Percentiles rank a stretch among this genome's conserved stretches.
Conservation (phyloP, 495 filamentous ascomycete species). For the Aspergillus taichungensis region DNA sequence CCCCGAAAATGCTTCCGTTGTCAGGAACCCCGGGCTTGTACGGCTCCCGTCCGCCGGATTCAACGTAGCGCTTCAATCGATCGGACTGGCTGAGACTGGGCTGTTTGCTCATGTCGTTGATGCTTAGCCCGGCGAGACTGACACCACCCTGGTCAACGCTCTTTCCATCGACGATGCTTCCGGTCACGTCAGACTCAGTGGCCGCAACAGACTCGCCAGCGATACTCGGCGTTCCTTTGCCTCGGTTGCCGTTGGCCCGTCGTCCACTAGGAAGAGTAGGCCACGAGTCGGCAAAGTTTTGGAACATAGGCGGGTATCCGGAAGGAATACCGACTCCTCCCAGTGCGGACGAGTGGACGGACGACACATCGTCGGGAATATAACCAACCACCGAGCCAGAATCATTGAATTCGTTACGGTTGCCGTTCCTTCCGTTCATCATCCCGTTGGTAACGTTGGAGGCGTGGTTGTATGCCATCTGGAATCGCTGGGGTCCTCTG, state of each 20-base stretch:
- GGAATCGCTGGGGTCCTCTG: slow-evolving; percentile 81
- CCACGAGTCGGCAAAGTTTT: slow-evolving; percentile 85
- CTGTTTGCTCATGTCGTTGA: slow-evolving; percentile 67
- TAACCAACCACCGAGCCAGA: slow-evolving; percentile 83
- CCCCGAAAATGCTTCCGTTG: slow-evolving; percentile 63
- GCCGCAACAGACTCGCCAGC: slow-evolving; percentile 86
- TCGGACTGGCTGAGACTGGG: slow-evolving; percentile 79
- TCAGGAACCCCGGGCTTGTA: slow-evolving; percentile 41
- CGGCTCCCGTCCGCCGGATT: slow-evolving; percentile 55
- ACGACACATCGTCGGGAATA: slow-evolving; percentile 95
- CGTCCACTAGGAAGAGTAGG: slow-evolving; percentile 61
- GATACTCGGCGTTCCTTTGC: slow-evolving; percentile 62
- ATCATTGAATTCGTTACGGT: slow-evolving; percentile 68
- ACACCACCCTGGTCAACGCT: slow-evolving; percentile 76
- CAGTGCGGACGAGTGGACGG: slow-evolving; percentile 85
- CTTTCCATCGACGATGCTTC: slow-evolving; percentile 60
- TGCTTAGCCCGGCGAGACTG: slow-evolving; percentile 69
- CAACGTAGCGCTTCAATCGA: slow-evolving; percentile 79
- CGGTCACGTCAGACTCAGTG: slow-evolving; percentile 76
- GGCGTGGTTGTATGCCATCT: slow-evolving; percentile 69
- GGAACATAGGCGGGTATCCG: slow-evolving; percentile 92
- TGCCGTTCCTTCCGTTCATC: slow-evolving; percentile 42
- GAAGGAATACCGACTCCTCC: slow-evolving; percentile 72
- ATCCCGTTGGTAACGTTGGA: slow-evolving; percentile 44
- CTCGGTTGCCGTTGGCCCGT: slow-evolving; percentile 51